Conservation (phyloP, 305 asterid genomes). For the Solanum hybrid region DNA sequence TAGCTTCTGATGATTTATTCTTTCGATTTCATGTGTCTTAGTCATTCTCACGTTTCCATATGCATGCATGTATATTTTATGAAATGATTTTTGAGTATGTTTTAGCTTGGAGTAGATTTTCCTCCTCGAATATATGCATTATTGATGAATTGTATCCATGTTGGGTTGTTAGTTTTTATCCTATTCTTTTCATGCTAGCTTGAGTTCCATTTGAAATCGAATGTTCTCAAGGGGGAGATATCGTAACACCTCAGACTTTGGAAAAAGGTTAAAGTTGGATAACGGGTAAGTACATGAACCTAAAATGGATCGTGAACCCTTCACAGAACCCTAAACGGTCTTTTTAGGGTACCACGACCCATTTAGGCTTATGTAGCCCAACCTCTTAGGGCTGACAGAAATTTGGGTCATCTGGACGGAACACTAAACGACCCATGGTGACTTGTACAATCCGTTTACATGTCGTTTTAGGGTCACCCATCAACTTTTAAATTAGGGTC, state of each 20-base stretch:
- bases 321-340: not conserved
- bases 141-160: not conserved
- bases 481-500: too few relatives aligned
- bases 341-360: not conserved
- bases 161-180: not conserved
- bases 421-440: not conserved
- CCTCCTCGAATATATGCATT: not conserved
- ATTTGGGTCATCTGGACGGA: not conserved
- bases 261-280: not conserved
- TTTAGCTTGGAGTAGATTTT: not conserved
- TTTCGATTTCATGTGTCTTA: not conserved
- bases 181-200: not conserved
- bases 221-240: not conserved
- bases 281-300: not conserved
- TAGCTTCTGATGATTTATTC: not conserved
- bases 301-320: not conserved
- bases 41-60: not conserved
- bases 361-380: not conserved
- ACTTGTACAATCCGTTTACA: too few relatives aligned
- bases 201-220: not conserved
- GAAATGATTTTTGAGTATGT: not conserved
- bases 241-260: not conserved
- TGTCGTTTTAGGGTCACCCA: not conserved
- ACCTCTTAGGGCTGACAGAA: not conserved
- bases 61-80: not conserved